These are phyloP conservation scores for Tetrahymena malaccensis DNA, from an alignment of 73 alveolate species.

Conservation along the genomic window DNA sequence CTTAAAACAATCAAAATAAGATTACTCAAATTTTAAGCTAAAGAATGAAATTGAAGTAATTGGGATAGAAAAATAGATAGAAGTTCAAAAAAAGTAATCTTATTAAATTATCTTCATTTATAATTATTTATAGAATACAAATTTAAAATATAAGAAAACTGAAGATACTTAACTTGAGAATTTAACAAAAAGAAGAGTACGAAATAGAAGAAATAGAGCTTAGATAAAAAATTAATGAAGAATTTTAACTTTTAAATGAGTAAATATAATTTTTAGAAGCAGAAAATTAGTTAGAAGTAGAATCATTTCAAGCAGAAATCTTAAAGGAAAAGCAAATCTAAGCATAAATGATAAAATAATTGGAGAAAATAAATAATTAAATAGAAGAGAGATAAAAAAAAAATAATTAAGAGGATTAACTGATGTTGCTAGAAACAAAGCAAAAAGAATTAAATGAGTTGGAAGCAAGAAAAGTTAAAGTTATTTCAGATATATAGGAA, in stretches of 20 bases:
- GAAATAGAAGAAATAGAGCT: not conserved
- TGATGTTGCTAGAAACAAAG: not conserved
- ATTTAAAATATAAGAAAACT: not conserved
- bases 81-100: not conserved
- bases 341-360: not conserved
- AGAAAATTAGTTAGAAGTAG: not conserved
- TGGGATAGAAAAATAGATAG: not conserved
- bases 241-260: not conserved
- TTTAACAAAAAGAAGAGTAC: not conserved
- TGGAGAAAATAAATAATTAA: not conserved
- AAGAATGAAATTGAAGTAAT: not conserved
- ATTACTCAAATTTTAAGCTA: not conserved
- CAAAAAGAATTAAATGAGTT: not conserved
- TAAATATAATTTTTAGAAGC: not conserved
- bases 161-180: not conserved
- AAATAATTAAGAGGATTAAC: not conserved
- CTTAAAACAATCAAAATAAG: not conserved
- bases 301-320: not conserved
- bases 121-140: not conserved
- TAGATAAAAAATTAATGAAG: not conserved
- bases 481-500: not conserved
- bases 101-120: not conserved
- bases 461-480: not conserved
- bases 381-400: not conserved
- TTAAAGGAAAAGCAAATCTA: not conserved